Evolutionary conservation across 257 asterid species (phyloP), one percentile per base, ranked within the genome.

Genomic region (Euphrasia confusa): DNA sequence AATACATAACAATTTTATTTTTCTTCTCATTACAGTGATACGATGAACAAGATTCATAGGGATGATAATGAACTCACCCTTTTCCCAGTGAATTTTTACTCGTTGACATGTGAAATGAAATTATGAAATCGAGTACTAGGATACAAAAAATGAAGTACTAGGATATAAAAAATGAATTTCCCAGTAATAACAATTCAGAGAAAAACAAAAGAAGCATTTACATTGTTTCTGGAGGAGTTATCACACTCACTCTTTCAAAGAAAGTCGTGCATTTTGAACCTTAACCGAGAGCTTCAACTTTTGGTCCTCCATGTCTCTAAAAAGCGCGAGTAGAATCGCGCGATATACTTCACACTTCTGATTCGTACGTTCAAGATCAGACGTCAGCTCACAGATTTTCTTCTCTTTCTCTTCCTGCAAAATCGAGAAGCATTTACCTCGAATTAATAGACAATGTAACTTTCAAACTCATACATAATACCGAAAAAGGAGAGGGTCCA

Each of bases 251-350:
- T 91, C 96, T 70, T 83, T 83, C 32, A 91, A 68, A 32, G 85
- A 84, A 70, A 91, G 95, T n/a, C 92, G 79, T 0, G 95, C 95
- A 61, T 88, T 91, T 71, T 88, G 98, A 50, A 88, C 96, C 79
- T 91, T 86, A 53, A 91, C 94, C 0, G 95, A 84, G 65, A 91
- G 82, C 84, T 88, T 88, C 78, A 91, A 28, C 79, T 88, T 91
- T 80, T 91, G 92, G 73, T 88, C 98, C 72, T 91, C 98, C 85
- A 83, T 77, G 79, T 88, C 98, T 71, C 74, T 81, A 69, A 88
- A 79, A 63, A 88, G 82, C 21, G 96, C 79, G 15, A 79, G 89
- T 54, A 91, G 77, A 69, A 86, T 84, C 13, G 92, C 74, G 12
- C 98, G 95, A 68, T 88, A 91, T 57, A 83, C 84, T 78, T 86